These are phyloP conservation scores for Diaporthe sp. DNA, from an alignment of 2,329 filamentous ascomycete species.

Conservation along the genomic window DNA sequence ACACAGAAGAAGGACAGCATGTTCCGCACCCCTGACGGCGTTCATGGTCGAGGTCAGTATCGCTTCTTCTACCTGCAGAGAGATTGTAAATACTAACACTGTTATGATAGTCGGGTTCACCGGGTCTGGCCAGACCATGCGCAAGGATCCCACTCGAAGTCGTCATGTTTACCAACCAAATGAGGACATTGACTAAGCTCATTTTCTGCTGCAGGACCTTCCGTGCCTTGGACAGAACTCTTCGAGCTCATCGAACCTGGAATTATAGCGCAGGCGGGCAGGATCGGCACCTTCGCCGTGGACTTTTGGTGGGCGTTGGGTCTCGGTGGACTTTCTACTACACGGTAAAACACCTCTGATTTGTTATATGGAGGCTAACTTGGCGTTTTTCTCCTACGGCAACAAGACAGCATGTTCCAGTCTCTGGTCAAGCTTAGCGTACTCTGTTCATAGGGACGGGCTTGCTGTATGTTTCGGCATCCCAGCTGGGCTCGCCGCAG, in stretches of 20 bases:
- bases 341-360: conserved; percentile 42
- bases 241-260: conserved; percentile 2
- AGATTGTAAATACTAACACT: conserved; percentile 47
- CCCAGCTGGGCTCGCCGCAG: neutral
- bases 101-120: conserved; percentile 85
- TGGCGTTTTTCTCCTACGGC: conserved; percentile 35
- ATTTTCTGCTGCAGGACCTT: conserved; percentile 45
- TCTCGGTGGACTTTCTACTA: conserved; percentile 37
- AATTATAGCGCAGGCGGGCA: conserved; percentile 8
- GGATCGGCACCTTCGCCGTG: neutral
- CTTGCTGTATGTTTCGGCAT: conserved; percentile 15
- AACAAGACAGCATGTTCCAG: conserved; percentile 30
- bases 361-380: conserved; percentile 42
- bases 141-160: conserved; percentile 86
- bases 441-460: conserved; percentile 30
- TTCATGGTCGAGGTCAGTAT: conserved; percentile 84
- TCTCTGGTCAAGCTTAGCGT: conserved; percentile 24
- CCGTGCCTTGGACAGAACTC: conserved; percentile 33
- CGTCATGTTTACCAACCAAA: conserved; percentile 87
- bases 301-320: conserved; percentile 40
- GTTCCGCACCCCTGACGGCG: conserved; percentile 92
- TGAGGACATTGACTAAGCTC: conserved; percentile 77
- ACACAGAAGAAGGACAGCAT: conserved; percentile 90
- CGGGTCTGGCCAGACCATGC: conserved; percentile 95
- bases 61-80: neutral